Conservation (phyloP, 2,329 filamentous ascomycete species). For the Chaetomium sp. region DNA sequence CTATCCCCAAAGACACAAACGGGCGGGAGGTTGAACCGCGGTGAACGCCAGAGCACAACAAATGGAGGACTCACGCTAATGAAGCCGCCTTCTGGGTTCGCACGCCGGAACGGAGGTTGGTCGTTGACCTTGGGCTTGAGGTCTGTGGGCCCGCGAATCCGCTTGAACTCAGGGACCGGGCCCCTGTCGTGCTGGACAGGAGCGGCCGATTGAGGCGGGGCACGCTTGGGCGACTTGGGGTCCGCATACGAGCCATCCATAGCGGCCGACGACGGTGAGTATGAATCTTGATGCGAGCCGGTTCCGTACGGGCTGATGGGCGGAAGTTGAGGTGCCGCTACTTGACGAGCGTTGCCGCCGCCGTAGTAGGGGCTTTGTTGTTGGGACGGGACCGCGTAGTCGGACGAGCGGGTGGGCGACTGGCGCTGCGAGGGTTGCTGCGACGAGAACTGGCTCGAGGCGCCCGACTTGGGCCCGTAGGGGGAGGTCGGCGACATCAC, state of each 20-base stretch:
- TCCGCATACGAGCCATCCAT: constrained; percentile 62
- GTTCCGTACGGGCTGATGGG: constrained; percentile 64
- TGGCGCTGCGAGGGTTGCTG: constrained; percentile 54
- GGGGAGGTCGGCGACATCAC: constrained; percentile 72
- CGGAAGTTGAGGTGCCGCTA: constrained; percentile 55
- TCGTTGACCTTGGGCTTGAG: constrained; percentile 75
- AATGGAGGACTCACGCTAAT: constrained; percentile 66
- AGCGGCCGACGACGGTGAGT: constrained; percentile 60
- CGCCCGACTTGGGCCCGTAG: constrained; percentile 59
- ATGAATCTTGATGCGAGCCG: constrained; percentile 54
- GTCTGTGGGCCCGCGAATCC: constrained; percentile 65
- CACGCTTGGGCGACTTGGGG: constrained; percentile 52
- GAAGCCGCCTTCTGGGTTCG: constrained; percentile 94
- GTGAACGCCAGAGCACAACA: not conserved
- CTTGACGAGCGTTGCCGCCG: constrained; percentile 33
- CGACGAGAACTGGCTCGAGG: constrained; percentile 43
- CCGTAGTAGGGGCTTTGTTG: constrained; percentile 52
- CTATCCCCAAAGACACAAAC: too few species aligned
- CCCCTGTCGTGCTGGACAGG: constrained; percentile 40
- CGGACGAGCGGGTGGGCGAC: constrained; percentile 67
- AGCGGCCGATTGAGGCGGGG: constrained; percentile 40
- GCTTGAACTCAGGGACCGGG: constrained; percentile 81
- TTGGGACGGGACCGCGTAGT: constrained; percentile 39
- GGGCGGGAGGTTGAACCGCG: too few species aligned
- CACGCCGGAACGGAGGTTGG: constrained; percentile 85